These are phyloP conservation scores for Debaryomycetaceae sp. DNA, from an alignment of 1,139 yeast genomes.

Conservation along the genomic window DNA sequence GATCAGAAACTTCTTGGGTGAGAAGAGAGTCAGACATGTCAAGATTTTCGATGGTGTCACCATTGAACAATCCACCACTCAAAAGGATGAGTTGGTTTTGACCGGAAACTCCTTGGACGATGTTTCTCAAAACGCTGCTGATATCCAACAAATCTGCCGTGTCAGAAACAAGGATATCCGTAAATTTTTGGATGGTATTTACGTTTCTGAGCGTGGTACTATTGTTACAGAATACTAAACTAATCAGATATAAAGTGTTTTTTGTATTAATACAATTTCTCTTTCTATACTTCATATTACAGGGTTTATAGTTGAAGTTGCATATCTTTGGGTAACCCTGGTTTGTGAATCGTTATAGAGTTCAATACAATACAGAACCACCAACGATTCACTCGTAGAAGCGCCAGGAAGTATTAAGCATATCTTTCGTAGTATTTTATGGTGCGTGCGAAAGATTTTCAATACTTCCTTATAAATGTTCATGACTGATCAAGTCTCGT, in stretches of 20 bases:
- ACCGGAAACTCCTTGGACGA: conserved; percentile 96
- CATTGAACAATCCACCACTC: conserved; percentile 73
- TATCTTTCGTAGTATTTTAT: conserved; percentile 6
- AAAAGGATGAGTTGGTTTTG: conserved; percentile 92
- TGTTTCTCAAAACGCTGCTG: conserved; percentile 98
- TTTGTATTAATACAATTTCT: conserved; percentile 22
- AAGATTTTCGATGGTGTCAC: conserved; percentile 86
- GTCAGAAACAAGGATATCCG: conserved; percentile 99
- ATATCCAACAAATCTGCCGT: conserved; percentile 96
- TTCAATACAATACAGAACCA: conserved; percentile 55
- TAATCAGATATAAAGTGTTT: conserved; percentile 11
- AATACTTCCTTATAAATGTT: background rate
- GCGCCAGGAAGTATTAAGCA: conserved; percentile 6
- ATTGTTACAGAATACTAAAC: conserved; percentile 63
- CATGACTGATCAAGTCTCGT: background rate
- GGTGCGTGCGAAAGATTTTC: conserved; percentile 4
- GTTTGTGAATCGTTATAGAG: conserved; percentile 52
- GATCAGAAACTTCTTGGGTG: conserved; percentile 99
- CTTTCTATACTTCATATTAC: conserved; percentile 15
- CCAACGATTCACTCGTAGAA: conserved; percentile 49
- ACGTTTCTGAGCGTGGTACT: conserved; percentile 94
- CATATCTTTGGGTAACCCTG: conserved; percentile 31
- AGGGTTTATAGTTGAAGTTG: conserved; percentile 31
- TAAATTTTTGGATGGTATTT: conserved; percentile 99
- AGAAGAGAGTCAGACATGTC: conserved; percentile 90